Conservation (phyloP, 495 filamentous ascomycete genomes). For the Neurospora terricola region DNA sequence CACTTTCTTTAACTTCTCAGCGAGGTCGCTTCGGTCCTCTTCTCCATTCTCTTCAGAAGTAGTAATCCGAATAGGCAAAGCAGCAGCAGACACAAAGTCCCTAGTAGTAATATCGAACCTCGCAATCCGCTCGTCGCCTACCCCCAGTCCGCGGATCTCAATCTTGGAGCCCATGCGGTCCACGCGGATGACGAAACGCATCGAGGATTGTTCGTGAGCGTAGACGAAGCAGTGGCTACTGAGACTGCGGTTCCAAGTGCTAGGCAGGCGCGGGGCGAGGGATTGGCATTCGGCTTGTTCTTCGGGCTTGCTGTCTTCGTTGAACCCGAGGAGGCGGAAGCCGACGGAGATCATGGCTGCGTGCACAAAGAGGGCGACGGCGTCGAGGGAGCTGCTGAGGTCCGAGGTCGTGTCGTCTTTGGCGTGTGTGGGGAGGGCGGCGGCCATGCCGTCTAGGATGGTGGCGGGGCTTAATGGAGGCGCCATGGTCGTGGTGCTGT, state of each 20-base stretch:
- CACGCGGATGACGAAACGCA: conserved; percentile 73
- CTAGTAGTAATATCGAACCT: conserved; percentile 63
- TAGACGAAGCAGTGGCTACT: conserved; percentile 64
- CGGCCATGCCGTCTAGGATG: conserved; percentile 45
- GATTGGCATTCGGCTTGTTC: conserved; percentile 27
- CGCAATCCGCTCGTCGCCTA: conserved; percentile 71
- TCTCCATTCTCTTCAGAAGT: conserved; percentile 18
- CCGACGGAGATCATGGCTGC: conserved; percentile 71
- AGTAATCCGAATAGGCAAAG: conserved; percentile 38
- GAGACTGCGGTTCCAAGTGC: conserved; percentile 59
- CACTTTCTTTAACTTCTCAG: conserved; percentile 45
- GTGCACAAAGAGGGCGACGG: conserved; percentile 74
- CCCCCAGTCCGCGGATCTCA: conserved; percentile 66
- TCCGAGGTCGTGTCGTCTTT: conserved; percentile 42
- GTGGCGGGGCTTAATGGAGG: conserved; percentile 29
- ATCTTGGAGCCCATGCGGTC: conserved; percentile 75
- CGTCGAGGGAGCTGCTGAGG: conserved; percentile 72
- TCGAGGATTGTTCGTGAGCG: conserved; percentile 77
- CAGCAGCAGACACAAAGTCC: conserved; percentile 58
- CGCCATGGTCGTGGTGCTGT: conserved; percentile 4
- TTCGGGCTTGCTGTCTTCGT: conserved; percentile 49
- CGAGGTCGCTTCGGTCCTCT: conserved; percentile 32
- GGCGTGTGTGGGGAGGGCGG: conserved; percentile 44
- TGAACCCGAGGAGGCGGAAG: conserved; percentile 73
- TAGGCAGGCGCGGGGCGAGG: conserved; percentile 52